Conservation (phyloP, 805 yeast species). For the Hanseniaspora pseudoguilliermondii region DNA sequence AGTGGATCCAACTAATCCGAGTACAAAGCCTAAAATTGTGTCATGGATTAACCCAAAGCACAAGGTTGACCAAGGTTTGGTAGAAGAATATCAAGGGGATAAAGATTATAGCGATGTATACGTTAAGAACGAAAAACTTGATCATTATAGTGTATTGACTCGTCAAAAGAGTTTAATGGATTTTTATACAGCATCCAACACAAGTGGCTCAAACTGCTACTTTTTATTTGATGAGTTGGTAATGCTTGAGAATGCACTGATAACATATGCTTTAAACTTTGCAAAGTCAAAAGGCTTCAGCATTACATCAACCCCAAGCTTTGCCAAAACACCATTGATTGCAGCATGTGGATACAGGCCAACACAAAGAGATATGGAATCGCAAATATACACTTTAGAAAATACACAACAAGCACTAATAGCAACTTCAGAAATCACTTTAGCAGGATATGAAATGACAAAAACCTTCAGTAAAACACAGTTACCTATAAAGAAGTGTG, state of each 20-base stretch:
- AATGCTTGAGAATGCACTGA: slow-evolving; percentile 72
- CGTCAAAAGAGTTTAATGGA: slow-evolving; percentile 51
- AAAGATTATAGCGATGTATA: slow-evolving; percentile 15
- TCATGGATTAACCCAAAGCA: slow-evolving; percentile 38
- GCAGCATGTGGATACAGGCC: slow-evolving; percentile 93
- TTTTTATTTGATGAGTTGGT: slow-evolving; percentile 79
- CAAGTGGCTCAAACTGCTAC: slow-evolving; percentile 78
- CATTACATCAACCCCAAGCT: slow-evolving; percentile 70
- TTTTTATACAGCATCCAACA: slow-evolving; percentile 54
- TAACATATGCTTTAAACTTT: slow-evolving; percentile 57
- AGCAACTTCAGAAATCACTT: slow-evolving; percentile 92
- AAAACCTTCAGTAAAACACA: slow-evolving; percentile 26
- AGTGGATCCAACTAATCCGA: slow-evolving; percentile 37
- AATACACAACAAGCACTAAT: slow-evolving; percentile 40
- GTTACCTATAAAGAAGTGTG: slow-evolving; percentile 54
- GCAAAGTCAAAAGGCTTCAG: slow-evolving; percentile 59
- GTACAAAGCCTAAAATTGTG: slow-evolving; percentile 33
- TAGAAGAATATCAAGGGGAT: slow-evolving; percentile 4
- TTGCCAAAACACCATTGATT: slow-evolving; percentile 64
- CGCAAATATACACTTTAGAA: slow-evolving; percentile 59
- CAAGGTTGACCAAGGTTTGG: background rate
- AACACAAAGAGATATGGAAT: slow-evolving; percentile 72
- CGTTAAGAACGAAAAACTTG: slow-evolving; percentile 25
- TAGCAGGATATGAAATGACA: slow-evolving; percentile 66
- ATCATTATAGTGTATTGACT: slow-evolving; percentile 64